Evolutionary conservation across 345 rosid genomes (phyloP), one percentile per base, ranked within the genome.

Genomic region (Eucalyptus erythrocorys): DNA sequence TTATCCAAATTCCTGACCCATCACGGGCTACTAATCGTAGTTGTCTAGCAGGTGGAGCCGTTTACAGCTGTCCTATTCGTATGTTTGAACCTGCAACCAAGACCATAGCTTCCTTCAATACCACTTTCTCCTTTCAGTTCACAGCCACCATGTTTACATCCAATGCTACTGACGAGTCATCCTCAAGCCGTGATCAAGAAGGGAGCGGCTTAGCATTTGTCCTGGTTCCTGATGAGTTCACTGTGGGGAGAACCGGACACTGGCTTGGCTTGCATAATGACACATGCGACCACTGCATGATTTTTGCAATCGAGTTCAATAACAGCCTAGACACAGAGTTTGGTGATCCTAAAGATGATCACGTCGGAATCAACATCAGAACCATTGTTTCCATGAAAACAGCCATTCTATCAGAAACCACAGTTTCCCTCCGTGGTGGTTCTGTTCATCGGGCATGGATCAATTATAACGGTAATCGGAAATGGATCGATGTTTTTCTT

Each of bases 61-160:
- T 88, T 43, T 87, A 81, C 87, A 81, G 88, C 45, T 87, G 86
- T n/a, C 87, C 91, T 5, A 85, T 88, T 61, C 89, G 90, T 9
- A 24, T 87, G 81, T 85, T 64, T 47, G 90, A 88, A 57, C 91
- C 90, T 49, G 48, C 50, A 27, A 49, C 91, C 7, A 30, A 34
- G n/a, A 45, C 82, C 82, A 34, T 88, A 27, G 90, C 91, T 85
- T 88, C 91, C 43, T 90, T 88, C 87, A 45, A 51, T 27, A 90
- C 91, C 86, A 88, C 88, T 57, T 90, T 90, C 86, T 84, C 91
- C 87, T 90, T 90, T 66, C 91, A 84, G 47, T 85, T 88, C 89
- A 49, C 80, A 42, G 53, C 82, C 64, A 1, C 50, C 90, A 21
- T 26, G 66, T 48, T 17, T 40, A 43, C 88, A 47, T 6, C 76